Conservation (phyloP, 2,329 filamentous ascomycete genomes). For the Ambrosiella xylebori region DNA sequence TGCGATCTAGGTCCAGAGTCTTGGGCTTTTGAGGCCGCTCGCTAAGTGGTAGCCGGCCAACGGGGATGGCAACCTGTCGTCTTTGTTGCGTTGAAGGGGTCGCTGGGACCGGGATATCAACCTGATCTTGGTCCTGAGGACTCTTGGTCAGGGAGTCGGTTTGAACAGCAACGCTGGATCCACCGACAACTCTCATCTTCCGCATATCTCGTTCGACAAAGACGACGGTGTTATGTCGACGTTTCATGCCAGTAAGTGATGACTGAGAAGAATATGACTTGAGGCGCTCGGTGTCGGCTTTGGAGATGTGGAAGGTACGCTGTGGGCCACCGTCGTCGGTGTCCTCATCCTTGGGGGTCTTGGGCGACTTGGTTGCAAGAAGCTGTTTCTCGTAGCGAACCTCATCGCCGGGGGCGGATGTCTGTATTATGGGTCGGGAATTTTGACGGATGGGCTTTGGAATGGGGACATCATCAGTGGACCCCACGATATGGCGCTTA, state of each 20-base stretch:
- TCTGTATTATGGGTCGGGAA: constrained; percentile 29
- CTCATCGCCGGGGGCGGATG: constrained; percentile 26
- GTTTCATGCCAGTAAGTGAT: constrained; percentile 7
- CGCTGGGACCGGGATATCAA: constrained; percentile 11
- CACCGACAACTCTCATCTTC: constrained; percentile 17
- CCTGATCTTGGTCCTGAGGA: not conserved
- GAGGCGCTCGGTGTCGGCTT: constrained; percentile 9
- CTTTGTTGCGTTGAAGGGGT: constrained; percentile 11
- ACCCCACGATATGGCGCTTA: constrained; percentile 26
- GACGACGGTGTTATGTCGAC: constrained; percentile 23
- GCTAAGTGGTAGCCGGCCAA: constrained; percentile 20
- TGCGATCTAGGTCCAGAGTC: constrained; percentile 29
- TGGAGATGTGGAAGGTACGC: constrained; percentile 12
- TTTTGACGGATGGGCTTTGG: constrained; percentile 11
- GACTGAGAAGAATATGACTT: constrained; percentile 6
- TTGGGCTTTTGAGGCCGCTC: constrained; percentile 16
- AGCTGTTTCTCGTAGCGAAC: constrained; percentile 8
- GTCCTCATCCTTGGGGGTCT: not conserved
- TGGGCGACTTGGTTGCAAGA: not conserved
- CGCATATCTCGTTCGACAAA: constrained; percentile 37
- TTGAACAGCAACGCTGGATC: not conserved
- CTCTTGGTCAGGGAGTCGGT: not conserved
- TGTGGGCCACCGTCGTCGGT: constrained; percentile 11
- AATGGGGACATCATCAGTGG: constrained; percentile 12
- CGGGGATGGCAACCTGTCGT: constrained; percentile 11